Evolutionary conservation across 352 stramenopile species (phyloP), one percentile per base, ranked within the genome.

Genomic region (Elongisporangium anandrum): DNA sequence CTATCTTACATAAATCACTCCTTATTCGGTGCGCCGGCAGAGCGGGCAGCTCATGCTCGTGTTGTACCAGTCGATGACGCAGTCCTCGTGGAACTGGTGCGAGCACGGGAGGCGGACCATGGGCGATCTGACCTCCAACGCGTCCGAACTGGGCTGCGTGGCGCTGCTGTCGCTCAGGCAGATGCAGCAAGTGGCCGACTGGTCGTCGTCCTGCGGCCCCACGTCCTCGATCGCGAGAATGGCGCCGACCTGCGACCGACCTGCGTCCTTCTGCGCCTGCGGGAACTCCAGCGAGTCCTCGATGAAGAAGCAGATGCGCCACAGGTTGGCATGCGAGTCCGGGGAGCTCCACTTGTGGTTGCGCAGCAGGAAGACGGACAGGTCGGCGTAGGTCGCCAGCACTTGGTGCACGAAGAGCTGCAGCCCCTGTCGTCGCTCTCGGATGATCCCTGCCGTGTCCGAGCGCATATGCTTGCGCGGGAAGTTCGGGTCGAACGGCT

Each of bases 71-170:
- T 85, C 72, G 45, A 87, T 78, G 24, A 87, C 72, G 54, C 80
- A 90, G 70, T 86, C 73, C 69, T 90, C 77, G 57, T 90, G 80
- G 55, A 87, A 90, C 24, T 75, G 67, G 59, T 90, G 80, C 19
- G 49, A 41, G 41, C 80, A 90, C 12, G 77, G 73, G 24, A 90
- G 56, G 39, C 61, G 60, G 5, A 86, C 76, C 21, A 77, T 54
- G n/a, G 38, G 24, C 29, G 29, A 39, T 39, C 29, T 9, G 4
- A 39, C 29, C 23, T 73, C 69, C 49, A 57, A 17, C 48, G 23
- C 51, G 45, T 49, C 47, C 0, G 16, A 26, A n/a, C 24, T 60
- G 65, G 26, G 41, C 12, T 59, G 16, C 13, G 29, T 13, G 29
- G 29, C 8, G 29, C 29, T 9, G n/a, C 34, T 62, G 8, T 67